A percentile compares a stretch with the other conserved stretches of the same genome.
phyloP scores from a whole-genome alignment of 345 rosid species.

The Citrus inodora region DNA sequence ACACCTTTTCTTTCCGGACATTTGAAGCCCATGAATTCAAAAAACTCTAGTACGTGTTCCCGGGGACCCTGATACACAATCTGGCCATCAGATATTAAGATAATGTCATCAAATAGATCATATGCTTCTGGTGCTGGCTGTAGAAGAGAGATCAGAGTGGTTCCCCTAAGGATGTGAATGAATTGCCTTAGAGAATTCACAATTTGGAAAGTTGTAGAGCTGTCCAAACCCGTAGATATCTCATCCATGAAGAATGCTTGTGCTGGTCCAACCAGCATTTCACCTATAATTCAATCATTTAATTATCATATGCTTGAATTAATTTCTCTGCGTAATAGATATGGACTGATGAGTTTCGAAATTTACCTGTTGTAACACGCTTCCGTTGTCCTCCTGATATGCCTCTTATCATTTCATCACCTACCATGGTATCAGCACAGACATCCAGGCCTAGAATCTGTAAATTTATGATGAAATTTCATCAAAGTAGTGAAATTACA shows the following conservation, averaged over 20 bases:
- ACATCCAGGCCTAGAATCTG: conserved; percentile 69
- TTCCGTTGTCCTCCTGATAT: conserved; percentile 82
- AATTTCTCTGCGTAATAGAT: neutral
- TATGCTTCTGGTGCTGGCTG: conserved; percentile 88
- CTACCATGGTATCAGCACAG: conserved; percentile 66
- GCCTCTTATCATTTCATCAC: conserved; percentile 69
- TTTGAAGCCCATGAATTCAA: conserved; percentile 21
- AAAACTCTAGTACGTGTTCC: conserved; percentile 21
- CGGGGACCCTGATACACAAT: conserved; percentile 18
- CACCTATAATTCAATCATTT: conserved; percentile 39
- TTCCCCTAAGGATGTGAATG: conserved; percentile 56
- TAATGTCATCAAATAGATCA: conserved; percentile 68
- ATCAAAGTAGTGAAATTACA: neutral
- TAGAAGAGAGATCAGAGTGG: conserved; percentile 68
- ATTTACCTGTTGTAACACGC: conserved; percentile 72
- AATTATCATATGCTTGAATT: neutral
- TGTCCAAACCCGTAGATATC: conserved; percentile 78
- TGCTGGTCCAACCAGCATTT: conserved; percentile 70
- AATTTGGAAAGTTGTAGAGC: conserved; percentile 74
- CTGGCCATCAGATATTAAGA: conserved; percentile 67
- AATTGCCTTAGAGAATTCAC: conserved; percentile 65
- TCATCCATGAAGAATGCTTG: conserved; percentile 63
- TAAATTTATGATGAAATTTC: neutral
- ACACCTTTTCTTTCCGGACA: conserved; percentile 28
- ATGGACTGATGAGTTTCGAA: neutral